A percentile compares a stretch with the other conserved stretches of the same genome.
Conservation (phyloP, 139 green algal genomes). For the Coccomyxa sp. region DNA sequence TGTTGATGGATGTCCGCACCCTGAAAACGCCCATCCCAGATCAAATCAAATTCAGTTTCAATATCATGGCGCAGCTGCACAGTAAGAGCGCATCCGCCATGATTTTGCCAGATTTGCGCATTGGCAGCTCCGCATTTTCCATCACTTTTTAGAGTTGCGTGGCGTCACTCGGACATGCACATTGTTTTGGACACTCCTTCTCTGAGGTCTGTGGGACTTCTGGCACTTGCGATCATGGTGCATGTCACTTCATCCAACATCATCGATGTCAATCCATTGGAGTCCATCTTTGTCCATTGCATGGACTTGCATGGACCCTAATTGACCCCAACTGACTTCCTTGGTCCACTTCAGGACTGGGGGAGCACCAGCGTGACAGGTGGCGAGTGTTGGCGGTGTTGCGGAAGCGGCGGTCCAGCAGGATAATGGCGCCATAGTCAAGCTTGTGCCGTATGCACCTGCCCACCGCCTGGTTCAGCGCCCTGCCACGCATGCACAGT, state of each 20-base stretch:
- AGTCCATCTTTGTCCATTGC: not conserved
- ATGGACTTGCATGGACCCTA: not conserved
- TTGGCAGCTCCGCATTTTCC: no score
- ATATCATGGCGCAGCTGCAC: no score
- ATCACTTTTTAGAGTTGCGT: not conserved
- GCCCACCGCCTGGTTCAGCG: constrained; percentile 68
- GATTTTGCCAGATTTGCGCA: not conserved
- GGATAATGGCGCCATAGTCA: constrained; percentile 93
- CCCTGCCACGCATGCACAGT: constrained; percentile 13
- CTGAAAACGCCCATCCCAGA: not conserved
- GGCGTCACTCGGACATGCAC: no score
- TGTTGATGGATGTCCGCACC: constrained; percentile 23
- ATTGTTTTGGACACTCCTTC: no score
- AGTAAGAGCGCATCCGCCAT: not conserved
- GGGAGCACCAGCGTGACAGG: constrained; percentile 62
- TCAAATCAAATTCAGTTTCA: no score
- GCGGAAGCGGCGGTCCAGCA: constrained; percentile 85
- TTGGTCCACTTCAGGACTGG: not conserved
- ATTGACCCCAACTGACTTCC: not conserved
- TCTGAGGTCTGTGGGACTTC: no score
- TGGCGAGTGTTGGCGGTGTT: constrained; percentile 33
- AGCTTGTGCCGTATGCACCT: constrained; percentile 89
- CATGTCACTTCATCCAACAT: no score
- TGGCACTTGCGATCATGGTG: no score
- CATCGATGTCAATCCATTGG: not conserved